These are phyloP conservation scores for Juncus effusus DNA, from an alignment of 176 grass and related monocot species.

Conservation along the genomic window DNA sequence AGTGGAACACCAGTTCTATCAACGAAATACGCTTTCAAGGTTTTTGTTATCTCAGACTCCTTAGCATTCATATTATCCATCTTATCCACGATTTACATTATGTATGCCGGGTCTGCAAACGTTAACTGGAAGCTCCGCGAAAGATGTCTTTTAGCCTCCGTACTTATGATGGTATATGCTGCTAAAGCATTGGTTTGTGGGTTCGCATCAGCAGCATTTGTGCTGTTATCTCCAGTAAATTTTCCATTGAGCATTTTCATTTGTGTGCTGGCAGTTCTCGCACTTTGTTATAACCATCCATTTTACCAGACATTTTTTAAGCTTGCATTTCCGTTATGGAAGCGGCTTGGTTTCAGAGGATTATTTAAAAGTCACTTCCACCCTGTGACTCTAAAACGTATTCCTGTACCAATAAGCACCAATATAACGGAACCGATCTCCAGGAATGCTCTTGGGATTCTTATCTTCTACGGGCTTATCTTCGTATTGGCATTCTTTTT, in stretches of 20 bases:
- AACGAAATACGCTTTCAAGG: slow-evolving; percentile 10
- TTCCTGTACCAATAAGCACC: neutral
- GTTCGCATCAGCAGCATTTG: slow-evolving; percentile 7
- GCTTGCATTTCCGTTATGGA: neutral
- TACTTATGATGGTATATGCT: neutral
- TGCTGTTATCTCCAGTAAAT: neutral
- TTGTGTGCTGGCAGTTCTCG: neutral
- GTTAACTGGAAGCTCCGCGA: neutral
- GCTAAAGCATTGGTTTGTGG: neutral
- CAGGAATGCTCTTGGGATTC: neutral
- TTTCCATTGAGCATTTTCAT: slow-evolving; percentile 9
- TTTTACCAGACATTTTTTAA: neutral
- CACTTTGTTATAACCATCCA: neutral
- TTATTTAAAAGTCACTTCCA: neutral
- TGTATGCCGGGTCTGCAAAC: neutral
- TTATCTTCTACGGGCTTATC: neutral
- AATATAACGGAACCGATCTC: neutral
- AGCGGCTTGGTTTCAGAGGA: slow-evolving; percentile 4
- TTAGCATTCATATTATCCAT: slow-evolving; percentile 24
- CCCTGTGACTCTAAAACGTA: neutral
- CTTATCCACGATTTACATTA: slow-evolving; percentile 4
- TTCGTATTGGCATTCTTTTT: slow-evolving; percentile 2
- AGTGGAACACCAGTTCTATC: slow-evolving; percentile 13
- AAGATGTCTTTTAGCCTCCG: neutral
- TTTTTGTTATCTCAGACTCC: slow-evolving; percentile 12